Percentiles rank a stretch among this genome's conserved stretches.
These are phyloP conservation scores for Dicorynia guianensis DNA, from an alignment of 306 rosid genomes.

Conservation along the genomic window DNA sequence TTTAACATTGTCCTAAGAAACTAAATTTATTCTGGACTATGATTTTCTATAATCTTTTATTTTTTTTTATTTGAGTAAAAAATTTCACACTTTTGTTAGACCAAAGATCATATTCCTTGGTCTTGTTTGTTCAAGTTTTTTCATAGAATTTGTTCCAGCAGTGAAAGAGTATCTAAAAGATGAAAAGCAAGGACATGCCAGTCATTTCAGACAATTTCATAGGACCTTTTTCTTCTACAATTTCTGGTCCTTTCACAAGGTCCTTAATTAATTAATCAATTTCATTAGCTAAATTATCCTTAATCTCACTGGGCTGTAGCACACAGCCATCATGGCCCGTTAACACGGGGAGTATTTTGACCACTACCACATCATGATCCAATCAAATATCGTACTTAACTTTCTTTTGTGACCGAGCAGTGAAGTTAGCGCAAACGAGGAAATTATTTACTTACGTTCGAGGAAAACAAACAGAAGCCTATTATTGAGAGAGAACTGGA, in stretches of 20 bases:
- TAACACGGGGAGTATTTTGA: neutral
- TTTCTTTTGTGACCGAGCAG: slow-evolving; percentile 7
- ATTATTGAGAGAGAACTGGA: slow-evolving; percentile 51
- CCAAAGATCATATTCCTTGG: neutral
- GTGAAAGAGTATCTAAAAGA: neutral
- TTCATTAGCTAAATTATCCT: slow-evolving; percentile 22
- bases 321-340: slow-evolving; percentile 43
- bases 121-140: neutral
- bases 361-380: slow-evolving; percentile 22
- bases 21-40: neutral
- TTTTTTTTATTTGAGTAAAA: neutral
- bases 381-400: slow-evolving; percentile 25
- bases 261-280: slow-evolving; percentile 23
- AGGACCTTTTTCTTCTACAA: neutral
- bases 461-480: slow-evolving; percentile 37
- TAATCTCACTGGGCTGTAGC: slow-evolving; percentile 30
- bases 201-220: slow-evolving; percentile 41
- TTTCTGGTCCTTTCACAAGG: slow-evolving; percentile 21
- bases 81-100: neutral
- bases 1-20: too few relatives aligned
- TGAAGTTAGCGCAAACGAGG: slow-evolving; percentile 27
- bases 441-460: neutral
- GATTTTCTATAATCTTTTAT: neutral
- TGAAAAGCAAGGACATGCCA: slow-evolving; percentile 42
- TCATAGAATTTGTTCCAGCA: neutral